Evolutionary conservation across 768 basidiomycete species (phyloP), one percentile per base, ranked within the genome.

Genomic region (Phlegmacium glaucopus): DNA sequence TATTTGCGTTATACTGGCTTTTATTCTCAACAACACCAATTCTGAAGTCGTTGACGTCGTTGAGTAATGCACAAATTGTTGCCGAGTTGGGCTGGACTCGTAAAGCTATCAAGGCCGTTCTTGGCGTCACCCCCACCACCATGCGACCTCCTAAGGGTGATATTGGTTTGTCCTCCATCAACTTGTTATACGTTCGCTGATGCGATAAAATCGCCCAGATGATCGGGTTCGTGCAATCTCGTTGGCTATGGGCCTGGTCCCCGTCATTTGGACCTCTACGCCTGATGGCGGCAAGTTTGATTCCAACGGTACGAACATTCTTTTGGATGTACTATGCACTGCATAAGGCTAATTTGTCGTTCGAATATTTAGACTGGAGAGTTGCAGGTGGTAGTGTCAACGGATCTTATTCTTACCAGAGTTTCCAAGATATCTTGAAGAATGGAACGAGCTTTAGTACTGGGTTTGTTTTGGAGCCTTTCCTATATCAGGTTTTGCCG

Each of bases 21-120:
- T 18, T 18, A 1, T 37, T 37, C 13, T 9, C 39, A 9, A 17
- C 39, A 29, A 18, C n/a, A 27, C 37, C 34, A 32, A 12, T 46
- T 63, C 13, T 51, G 46, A 51, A 84, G 83, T 74, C 74, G 22
- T 73, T 83, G 45, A 90, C 90, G 0, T 70, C 74, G 22, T 70
- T 90, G 50, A 84, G 89, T 27, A 95, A 80, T 56, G 83, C 78
- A 58, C 76, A 94, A 71, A 78, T 95, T 44, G 90, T 97, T 12
- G 94, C 93, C 11, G 94, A 96, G 68, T 74, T 98, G 16, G 94
- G 91, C 32, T 97, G 90, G 87, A 87, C 92, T 36, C 85, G 85
- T 42, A 82, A 88, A 66, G 83, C 85, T 41, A 94, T 97, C 69
- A 83, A 85, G 63, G 61, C 61, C 1, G 78, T 85, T n/a, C 67